Conservation (phyloP, 495 filamentous ascomycete species). For the Bacidia gigantensis region DNA sequence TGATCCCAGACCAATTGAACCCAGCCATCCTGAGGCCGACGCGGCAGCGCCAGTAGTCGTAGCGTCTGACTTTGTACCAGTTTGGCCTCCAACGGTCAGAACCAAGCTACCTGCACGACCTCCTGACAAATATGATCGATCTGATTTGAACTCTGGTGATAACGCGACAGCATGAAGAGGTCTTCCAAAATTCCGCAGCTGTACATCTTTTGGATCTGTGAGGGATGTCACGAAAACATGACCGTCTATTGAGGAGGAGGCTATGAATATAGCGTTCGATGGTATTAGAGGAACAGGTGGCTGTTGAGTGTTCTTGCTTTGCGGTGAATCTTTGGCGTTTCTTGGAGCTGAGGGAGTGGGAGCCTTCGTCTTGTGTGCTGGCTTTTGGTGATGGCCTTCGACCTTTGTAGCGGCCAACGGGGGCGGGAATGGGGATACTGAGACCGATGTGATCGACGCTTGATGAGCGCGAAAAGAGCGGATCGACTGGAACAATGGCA, state of each 20-base stretch:
- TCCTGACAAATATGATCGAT: conserved; percentile 77
- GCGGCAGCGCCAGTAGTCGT: conserved; percentile 69
- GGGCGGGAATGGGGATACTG: conserved; percentile 79
- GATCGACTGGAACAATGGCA: conserved; percentile 65
- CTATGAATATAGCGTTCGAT: conserved; percentile 82
- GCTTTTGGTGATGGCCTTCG: conserved; percentile 35
- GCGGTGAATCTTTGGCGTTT: conserved; percentile 34
- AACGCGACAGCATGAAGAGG: conserved; percentile 81
- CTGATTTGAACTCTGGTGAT: conserved; percentile 82
- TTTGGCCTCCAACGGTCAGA: conserved; percentile 67
- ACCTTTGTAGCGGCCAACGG: conserved; percentile 47
- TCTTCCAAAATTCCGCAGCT: conserved; percentile 81
- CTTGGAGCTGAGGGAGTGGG: conserved; percentile 33
- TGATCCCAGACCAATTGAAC: conserved; percentile 62
- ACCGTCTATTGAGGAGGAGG: conserved; percentile 86
- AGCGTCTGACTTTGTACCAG: conserved; percentile 63
- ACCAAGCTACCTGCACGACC: conserved; percentile 81
- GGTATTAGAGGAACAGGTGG: conserved; percentile 49
- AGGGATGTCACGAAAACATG: conserved; percentile 82
- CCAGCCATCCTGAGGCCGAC: conserved; percentile 81
- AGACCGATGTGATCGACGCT: conserved; percentile 77
- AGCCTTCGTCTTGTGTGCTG: conserved; percentile 32
- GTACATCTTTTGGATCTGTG: conserved; percentile 65
- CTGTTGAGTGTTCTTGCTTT: conserved; percentile 32
- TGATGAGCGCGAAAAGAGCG: conserved; percentile 82